Conservation (phyloP, 441 rosid genomes). For the Adansonia madagascariensis region DNA sequence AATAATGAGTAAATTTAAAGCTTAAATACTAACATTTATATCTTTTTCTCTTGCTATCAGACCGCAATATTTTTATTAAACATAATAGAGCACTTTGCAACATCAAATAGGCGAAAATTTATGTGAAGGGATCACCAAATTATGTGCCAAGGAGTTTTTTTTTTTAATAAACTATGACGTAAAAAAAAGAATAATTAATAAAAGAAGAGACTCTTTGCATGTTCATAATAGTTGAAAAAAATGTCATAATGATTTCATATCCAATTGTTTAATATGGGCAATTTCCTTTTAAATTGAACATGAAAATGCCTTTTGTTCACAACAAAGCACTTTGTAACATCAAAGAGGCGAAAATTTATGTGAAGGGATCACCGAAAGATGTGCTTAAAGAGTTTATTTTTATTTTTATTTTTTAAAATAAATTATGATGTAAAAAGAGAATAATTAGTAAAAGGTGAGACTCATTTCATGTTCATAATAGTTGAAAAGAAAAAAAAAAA, state of each 20-base stretch:
- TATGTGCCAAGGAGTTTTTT: background rate
- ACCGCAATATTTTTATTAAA: background rate
- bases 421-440: conserved; percentile 1
- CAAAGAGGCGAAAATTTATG: conserved; percentile 6
- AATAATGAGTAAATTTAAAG: background rate
- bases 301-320: background rate
- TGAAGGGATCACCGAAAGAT: background rate
- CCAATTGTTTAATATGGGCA: background rate
- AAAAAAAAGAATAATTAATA: background rate
- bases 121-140: conserved; percentile 1
- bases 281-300: background rate
- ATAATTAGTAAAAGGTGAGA: background rate
- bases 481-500: too few species aligned
- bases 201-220: background rate
- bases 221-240: background rate
- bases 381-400: background rate
- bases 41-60: too few species aligned
- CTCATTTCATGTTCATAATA: background rate
- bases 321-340: background rate
- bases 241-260: conserved; percentile 9
- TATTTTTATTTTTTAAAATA: background rate
- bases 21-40: background rate
- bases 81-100: background rate
- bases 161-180: background rate
- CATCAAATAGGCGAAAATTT: background rate